Conservation (phyloP, 2,329 filamentous ascomycete genomes). For the Xylariaceae sp. region DNA sequence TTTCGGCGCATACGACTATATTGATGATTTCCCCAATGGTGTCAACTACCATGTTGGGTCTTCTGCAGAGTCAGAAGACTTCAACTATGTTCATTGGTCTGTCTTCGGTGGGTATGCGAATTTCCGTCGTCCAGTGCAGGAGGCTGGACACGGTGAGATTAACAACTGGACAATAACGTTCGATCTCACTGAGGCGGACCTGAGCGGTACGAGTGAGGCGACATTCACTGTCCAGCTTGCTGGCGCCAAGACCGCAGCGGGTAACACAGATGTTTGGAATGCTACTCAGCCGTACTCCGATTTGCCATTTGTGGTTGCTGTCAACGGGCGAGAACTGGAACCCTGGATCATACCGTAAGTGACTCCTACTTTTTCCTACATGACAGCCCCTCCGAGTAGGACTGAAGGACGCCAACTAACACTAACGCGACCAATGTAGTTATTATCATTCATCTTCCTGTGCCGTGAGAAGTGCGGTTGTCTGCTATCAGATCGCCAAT, state of each 20-base stretch:
- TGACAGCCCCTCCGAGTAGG: slow-evolving; percentile 40
- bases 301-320: slow-evolving; percentile 44
- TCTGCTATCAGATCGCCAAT: slow-evolving; percentile 59
- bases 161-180: slow-evolving; percentile 62
- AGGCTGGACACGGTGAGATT: slow-evolving; percentile 42
- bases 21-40: slow-evolving; percentile 56
- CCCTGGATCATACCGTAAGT: slow-evolving; percentile 26
- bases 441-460: slow-evolving; percentile 58
- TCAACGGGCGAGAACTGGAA: slow-evolving; percentile 41
- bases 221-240: slow-evolving; percentile 63
- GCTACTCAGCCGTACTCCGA: slow-evolving; percentile 51
- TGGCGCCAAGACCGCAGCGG: slow-evolving; percentile 54
- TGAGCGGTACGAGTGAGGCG: slow-evolving; percentile 43
- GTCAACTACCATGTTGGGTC: slow-evolving; percentile 57
- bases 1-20: slow-evolving; percentile 60
- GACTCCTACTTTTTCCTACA: slow-evolving; percentile 63
- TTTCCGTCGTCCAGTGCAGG: slow-evolving; percentile 41
- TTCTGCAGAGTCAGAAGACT: slow-evolving; percentile 46
- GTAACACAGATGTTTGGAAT: slow-evolving; percentile 60
- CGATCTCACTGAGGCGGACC: slow-evolving; percentile 41
- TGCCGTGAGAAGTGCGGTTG: slow-evolving; percentile 56
- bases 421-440: slow-evolving; percentile 47
- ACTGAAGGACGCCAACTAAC: slow-evolving; percentile 54
- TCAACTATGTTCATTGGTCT: slow-evolving; percentile 66
- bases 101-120: slow-evolving; percentile 58